Evolutionary conservation across 225 moss, liverwort and hornwort genomes (phyloP), one percentile per base, ranked within the genome.

Genomic region (Sphagnum contortum): DNA sequence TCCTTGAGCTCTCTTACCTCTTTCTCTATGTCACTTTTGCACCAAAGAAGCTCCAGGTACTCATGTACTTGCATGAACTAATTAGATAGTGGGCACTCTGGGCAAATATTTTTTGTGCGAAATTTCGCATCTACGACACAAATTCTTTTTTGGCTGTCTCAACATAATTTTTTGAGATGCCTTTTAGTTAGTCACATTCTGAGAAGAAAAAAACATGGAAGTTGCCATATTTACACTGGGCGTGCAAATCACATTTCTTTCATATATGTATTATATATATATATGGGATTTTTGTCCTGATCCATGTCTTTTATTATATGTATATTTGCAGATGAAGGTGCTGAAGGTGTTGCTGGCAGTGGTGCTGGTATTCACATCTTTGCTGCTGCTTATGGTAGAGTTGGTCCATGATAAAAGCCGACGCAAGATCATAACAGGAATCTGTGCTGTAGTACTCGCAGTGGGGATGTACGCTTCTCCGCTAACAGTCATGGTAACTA

Each of bases 391-490:
- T 0, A 65, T 73, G 4, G 48, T 82, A 57, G 50, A 65, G 64
- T 53, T 79, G 5, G 60, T 79, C 47, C 59, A 60, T 4, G 57
- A 66, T 47, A 73, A 71, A 12, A 64, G 64, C 7, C 75, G 51
- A 60, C 76, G 76, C 10, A 77, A 80, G 54, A 53, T 76, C 44
- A 56, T 80, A 5, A 64, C 83, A 9, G 87, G 87, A 10, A 76
- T 69, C 4, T 68, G 83, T 8, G 78, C 76, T 47, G 82, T 73
- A 47, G 71, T 88, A 10, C 74, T 85, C 44, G 74, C 77, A 2
- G 75, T 85, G 44, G 57, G 64, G 5, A 88, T 88, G 88, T 88
- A 80, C 7, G 69, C 62, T 60, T 84, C 88, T 8, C 88, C 88
- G 9, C 77, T 88, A 47, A 75, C 81, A 47, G 70, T 85, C 57